phyloP scores from a whole-genome alignment of 306 rosid species.

The Prunus fruticosa region DNA sequence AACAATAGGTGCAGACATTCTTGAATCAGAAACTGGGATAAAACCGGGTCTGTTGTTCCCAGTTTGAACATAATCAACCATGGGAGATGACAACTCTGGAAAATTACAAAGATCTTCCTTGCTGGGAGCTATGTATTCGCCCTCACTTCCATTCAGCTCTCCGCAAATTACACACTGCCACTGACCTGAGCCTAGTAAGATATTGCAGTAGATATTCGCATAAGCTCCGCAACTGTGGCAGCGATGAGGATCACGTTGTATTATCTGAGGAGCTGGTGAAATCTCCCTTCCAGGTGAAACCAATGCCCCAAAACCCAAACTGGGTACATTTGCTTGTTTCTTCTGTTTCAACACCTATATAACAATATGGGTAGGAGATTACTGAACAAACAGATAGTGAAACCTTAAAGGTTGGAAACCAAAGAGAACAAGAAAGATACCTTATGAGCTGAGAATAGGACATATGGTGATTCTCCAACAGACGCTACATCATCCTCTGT shows the following conservation, averaged over 20 bases:
- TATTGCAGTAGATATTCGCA: conserved; percentile 78
- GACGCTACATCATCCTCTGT: conserved; percentile 45
- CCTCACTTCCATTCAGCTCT: conserved; percentile 77
- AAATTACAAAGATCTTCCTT: conserved; percentile 73
- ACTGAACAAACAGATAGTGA: not conserved
- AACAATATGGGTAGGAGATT: conserved; percentile 21
- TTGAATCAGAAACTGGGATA: conserved; percentile 91
- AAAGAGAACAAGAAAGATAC: conserved; percentile 35
- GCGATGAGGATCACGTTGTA: conserved; percentile 94
- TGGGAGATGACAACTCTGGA: conserved; percentile 81
- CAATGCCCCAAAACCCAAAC: conserved; percentile 98
- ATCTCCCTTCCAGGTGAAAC: conserved; percentile 88
- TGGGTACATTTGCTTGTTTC: conserved; percentile 87
- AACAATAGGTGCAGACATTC: conserved; percentile 87
- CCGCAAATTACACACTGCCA: conserved; percentile 97
- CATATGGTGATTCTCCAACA: conserved; percentile 63
- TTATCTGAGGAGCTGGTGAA: conserved; percentile 70
- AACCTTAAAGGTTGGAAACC: conserved; percentile 5
- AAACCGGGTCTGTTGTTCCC: conserved; percentile 93
- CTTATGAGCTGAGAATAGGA: conserved; percentile 88
- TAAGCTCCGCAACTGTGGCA: conserved; percentile 95
- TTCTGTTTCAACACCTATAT: conserved; percentile 76
- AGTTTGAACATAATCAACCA: conserved; percentile 85
- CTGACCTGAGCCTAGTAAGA: conserved; percentile 93
- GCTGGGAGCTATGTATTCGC: conserved; percentile 75